Conservation (phyloP, 306 rosid genomes). For the Fragaria iinumae region DNA sequence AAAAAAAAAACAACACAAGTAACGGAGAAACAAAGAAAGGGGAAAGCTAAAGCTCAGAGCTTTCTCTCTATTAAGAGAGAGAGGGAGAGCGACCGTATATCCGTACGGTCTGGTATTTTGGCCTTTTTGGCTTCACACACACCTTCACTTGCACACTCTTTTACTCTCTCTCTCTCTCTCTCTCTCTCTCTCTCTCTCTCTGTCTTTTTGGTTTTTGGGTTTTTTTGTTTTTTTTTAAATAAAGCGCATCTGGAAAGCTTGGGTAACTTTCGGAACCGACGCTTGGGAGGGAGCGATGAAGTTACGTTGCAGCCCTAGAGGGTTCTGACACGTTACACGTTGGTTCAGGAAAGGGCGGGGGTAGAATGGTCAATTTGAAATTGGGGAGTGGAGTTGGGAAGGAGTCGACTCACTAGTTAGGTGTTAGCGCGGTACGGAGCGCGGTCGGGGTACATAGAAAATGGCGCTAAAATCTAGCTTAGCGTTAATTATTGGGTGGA, state of each 20-base stretch:
- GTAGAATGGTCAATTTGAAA: conserved; percentile 24
- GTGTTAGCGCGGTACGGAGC: background rate
- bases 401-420: background rate
- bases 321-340: background rate
- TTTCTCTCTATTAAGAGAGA: conserved; percentile 12
- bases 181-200: background rate
- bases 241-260: conserved; percentile 30
- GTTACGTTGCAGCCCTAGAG: conserved; percentile 24
- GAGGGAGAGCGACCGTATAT: conserved; percentile 5
- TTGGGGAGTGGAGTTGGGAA: background rate
- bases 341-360: conserved; percentile 1
- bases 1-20: background rate
- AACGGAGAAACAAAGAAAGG: conserved; percentile 10
- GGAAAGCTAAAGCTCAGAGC: conserved; percentile 21
- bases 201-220: background rate
- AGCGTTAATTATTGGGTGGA: background rate
- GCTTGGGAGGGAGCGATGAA: conserved; percentile 12
- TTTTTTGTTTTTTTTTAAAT: conserved; percentile 1
- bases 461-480: background rate
- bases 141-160: too few relatives aligned
- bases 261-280: conserved; percentile 35
- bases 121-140: conserved; percentile 26
- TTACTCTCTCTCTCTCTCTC: background rate
- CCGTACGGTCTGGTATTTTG: conserved; percentile 44
- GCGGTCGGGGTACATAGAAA: background rate